phyloP scores from a whole-genome alignment of 345 rosid genomes.

The Cardamine resedifolia region DNA sequence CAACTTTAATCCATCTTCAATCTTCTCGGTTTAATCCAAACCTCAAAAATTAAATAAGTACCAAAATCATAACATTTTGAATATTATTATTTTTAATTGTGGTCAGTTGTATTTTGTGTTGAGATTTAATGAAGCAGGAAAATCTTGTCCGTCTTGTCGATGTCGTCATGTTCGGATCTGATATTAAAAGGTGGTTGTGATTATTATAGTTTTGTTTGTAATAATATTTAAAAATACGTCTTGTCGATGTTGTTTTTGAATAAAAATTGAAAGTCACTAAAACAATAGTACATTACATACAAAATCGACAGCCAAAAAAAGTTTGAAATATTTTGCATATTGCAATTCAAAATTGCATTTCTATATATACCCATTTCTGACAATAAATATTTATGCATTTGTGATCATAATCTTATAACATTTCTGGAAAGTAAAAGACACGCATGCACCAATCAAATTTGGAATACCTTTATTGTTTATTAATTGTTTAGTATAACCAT shows the following conservation, averaged over 20 bases:
- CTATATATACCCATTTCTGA: not conserved
- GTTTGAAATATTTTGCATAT: no score
- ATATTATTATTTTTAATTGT: not conserved
- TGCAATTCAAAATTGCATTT: not conserved
- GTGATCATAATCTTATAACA: not conserved
- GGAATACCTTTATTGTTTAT: not conserved
- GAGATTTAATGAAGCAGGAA: slow-evolving; percentile 16
- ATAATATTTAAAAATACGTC: no score
- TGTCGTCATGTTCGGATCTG: slow-evolving; percentile 16
- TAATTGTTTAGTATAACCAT: not conserved
- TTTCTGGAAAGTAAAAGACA: not conserved
- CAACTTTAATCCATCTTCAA: no score
- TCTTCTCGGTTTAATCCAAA: no score
- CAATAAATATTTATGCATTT: not conserved
- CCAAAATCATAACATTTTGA: no score
- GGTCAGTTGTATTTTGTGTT: slow-evolving; percentile 4
- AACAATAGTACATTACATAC: not conserved
- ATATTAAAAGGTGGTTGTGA: not conserved
- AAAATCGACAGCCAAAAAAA: not conserved
- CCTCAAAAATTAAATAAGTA: no score
- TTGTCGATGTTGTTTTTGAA: slow-evolving; percentile 7
- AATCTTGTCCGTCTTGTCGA: slow-evolving; percentile 21
- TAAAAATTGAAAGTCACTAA: not conserved
- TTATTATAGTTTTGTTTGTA: not conserved
- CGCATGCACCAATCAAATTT: not conserved